Conservation (phyloP, 148 eudicot species). For the Dianthus caryophyllus region DNA sequence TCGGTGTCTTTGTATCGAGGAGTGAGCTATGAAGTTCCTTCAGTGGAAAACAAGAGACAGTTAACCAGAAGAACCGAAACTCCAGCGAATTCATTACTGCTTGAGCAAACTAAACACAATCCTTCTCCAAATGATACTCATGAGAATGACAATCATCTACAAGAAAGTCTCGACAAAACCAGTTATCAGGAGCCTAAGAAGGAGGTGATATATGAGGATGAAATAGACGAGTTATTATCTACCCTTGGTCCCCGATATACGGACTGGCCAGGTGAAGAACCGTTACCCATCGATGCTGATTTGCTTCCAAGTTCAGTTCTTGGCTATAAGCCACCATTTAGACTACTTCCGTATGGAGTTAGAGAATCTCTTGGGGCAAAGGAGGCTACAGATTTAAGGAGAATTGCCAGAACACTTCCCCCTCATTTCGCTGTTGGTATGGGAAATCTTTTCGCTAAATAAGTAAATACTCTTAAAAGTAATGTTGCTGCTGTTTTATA, state of each 20-base stretch:
- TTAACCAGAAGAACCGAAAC: conserved; percentile 27
- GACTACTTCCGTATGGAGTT: conserved; percentile 89
- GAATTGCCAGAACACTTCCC: conserved; percentile 87
- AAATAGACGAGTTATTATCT: conserved; percentile 71
- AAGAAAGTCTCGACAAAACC: conserved; percentile 25
- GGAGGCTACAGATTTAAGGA: conserved; percentile 78
- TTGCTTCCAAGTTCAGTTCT: conserved; percentile 63
- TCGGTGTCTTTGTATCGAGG: conserved; percentile 81
- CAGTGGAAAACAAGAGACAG: conserved; percentile 32
- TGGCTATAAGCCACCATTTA: conserved; percentile 80
- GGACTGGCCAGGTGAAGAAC: conserved; percentile 91
- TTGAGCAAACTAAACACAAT: conserved; percentile 21
- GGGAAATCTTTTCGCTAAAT: conserved; percentile 1
- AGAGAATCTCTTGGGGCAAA: conserved; percentile 54
- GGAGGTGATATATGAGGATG: conserved; percentile 77
- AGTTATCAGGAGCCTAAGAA: conserved; percentile 24
- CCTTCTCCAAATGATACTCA: conserved; percentile 24
- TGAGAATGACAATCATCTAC: conserved; percentile 21
- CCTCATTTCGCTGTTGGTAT: conserved; percentile 97
- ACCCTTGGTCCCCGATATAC: conserved; percentile 76
- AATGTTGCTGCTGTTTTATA: conserved; percentile 3
- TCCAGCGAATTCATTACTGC: conserved; percentile 23
- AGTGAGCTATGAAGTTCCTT: conserved; percentile 58
- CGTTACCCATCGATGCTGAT: conserved; percentile 95
- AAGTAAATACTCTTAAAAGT: background rate